Base-by-base conservation (phyloP, 1,284 basidiomycete species). In the Ustilago nuda region DNA sequence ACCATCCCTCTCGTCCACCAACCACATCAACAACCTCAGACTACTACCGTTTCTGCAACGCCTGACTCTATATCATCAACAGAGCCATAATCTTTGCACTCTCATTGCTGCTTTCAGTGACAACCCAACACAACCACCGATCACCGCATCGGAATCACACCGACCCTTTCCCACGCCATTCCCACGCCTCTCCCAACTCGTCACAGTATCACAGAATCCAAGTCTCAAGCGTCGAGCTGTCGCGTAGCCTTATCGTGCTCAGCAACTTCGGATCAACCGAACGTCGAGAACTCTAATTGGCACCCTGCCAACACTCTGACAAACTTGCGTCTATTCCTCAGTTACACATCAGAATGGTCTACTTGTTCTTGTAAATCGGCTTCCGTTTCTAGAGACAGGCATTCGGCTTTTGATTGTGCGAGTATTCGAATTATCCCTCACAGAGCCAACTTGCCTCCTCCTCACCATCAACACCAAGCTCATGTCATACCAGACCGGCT, bases 401-500 rank as follows among this genome's bases (percentile, higher is more conserved):
- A 36, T 19, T 37, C 52, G 19, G 19, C 48, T 13, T n/a, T 37
- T 15, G n/a, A 33, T 17, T 39, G 17, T 12, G n/a, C 35, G 41
- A n/a, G 4, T n/a, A 8, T 54, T 45, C 43, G 23, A 36, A 51
- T 39, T 43, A 12, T 27, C 23, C 9, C n/a, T 9, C 23, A 15
- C 23, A 32, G 48, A 32, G 48, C 19, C 48, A 50, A 11, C 32
- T 32, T 27, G 15, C 36, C 15, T 8, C 9, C 13, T 6, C 11
- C 17, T 19, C 37, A 43, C 15, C 2, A 41, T 12, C 35, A 58
- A 12, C 2, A 27, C 56, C 8, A 13, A 30, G 8, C 11, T 13
- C 45, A 76, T 76, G 65, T 61, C 66, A 1, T 66, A 43, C 53
- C 50, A 74, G 32, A 35, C 45, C 45, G 51, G 13, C 8, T 35